These are phyloP conservation scores for Aspergillus glaucus DNA, from an alignment of 2,329 filamentous ascomycete species.

Conservation along the genomic window DNA sequence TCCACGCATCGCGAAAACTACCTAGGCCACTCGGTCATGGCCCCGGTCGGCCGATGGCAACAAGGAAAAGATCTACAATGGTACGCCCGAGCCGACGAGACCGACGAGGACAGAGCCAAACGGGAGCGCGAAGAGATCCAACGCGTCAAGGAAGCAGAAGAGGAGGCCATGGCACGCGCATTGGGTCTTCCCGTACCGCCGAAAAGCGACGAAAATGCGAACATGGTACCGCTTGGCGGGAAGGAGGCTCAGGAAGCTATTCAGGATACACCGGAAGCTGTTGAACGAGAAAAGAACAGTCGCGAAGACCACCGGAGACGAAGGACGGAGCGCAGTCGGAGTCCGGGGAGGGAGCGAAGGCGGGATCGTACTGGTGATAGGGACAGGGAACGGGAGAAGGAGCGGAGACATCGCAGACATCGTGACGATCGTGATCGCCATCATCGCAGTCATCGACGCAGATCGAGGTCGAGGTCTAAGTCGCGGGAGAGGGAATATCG, in stretches of 20 bases:
- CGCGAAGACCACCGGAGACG: conserved; percentile 18
- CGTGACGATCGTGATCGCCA: conserved; percentile 24
- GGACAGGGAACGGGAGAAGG: conserved; percentile 24
- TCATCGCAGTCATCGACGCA: conserved; percentile 27
- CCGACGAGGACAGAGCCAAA: conserved; percentile 40
- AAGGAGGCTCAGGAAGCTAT: conserved; percentile 52
- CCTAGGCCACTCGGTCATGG: conserved; percentile 86
- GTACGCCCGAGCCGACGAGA: conserved; percentile 57
- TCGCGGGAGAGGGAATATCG: conserved; percentile 20
- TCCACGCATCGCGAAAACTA: conserved; percentile 84
- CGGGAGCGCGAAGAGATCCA: conserved; percentile 68
- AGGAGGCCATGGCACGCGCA: conserved; percentile 79
- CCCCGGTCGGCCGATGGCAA: conserved; percentile 87
- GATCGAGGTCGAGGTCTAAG: conserved; percentile 19
- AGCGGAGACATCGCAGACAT: conserved; percentile 43
- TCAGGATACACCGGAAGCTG: conserved; percentile 30
- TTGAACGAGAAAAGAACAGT: conserved; percentile 9
- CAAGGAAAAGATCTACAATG: conserved; percentile 64
- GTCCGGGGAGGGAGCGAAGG: conserved; percentile 25
- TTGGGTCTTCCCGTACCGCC: conserved; percentile 69
- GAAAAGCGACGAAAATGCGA: conserved; percentile 56
- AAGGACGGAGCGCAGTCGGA: conserved; percentile 28
- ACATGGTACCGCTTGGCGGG: conserved; percentile 56
- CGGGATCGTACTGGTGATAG: conserved; percentile 22
- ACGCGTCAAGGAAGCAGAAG: conserved; percentile 81